Conservation (phyloP, 345 rosid genomes). For the Alliaria petiolata region DNA sequence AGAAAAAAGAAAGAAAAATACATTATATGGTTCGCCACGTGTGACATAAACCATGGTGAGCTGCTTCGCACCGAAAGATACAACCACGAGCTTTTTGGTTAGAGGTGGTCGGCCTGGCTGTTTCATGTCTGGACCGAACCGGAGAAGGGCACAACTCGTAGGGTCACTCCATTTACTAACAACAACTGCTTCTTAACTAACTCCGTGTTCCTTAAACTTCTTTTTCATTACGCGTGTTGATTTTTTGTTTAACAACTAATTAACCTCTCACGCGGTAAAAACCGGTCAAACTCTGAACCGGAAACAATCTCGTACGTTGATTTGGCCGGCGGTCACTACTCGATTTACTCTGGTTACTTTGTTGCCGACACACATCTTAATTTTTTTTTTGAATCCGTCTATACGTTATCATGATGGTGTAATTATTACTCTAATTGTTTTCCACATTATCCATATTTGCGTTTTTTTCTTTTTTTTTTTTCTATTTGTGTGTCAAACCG, state of each 20-base stretch:
- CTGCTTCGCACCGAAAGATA: conserved; percentile 22
- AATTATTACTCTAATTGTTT: background rate
- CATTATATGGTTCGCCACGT: conserved; percentile 10
- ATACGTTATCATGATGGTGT: no score
- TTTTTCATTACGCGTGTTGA: conserved; percentile 13
- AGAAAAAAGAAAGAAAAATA: background rate
- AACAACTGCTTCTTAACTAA: no score
- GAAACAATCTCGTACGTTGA: background rate
- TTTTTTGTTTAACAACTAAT: background rate
- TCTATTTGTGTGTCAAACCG: background rate
- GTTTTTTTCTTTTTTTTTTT: no score
- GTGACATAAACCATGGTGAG: background rate
- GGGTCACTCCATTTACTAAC: conserved; percentile 9
- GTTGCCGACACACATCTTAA: conserved; percentile 16
- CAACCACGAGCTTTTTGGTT: conserved; percentile 7
- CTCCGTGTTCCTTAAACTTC: conserved; percentile 5
- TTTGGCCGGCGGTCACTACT: no score
- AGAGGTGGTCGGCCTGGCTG: conserved; percentile 22
- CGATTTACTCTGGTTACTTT: no score
- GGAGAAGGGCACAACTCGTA: conserved; percentile 2
- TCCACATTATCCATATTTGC: background rate
- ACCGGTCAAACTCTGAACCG: background rate
- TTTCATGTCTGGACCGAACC: conserved; percentile 21
- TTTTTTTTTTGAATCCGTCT: no score
- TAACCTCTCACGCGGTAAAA: conserved; percentile 3